Evolutionary conservation across 305 asterid species (phyloP).

Genomic region (Fraxinus albicans): DNA sequence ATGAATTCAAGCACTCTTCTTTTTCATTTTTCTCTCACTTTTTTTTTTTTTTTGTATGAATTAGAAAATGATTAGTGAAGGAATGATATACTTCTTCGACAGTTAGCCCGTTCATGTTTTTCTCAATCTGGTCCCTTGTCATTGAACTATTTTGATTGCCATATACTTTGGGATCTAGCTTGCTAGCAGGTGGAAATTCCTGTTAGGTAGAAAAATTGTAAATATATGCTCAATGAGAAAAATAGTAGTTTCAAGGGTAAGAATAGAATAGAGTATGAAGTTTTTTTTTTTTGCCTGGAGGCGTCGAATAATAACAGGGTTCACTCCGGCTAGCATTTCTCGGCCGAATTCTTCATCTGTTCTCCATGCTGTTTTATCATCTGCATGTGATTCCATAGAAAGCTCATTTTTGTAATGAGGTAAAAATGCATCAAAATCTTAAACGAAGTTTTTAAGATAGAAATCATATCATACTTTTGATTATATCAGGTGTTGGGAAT

Average conservation of each 20-base stretch:
- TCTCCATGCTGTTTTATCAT: conserved; percentile 46
- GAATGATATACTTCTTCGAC: conserved; percentile 33
- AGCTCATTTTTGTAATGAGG: neutral
- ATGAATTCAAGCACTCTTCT: neutral
- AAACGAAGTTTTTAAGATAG: neutral
- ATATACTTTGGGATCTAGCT: conserved; percentile 36
- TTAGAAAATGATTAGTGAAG: neutral
- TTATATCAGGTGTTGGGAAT: conserved; percentile 63
- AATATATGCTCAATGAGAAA: neutral
- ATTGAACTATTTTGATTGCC: conserved; percentile 49
- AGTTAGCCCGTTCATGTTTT: conserved; percentile 40
- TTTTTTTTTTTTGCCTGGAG: conserved; percentile 27
- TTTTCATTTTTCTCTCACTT: neutral
- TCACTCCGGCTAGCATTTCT: conserved; percentile 50
- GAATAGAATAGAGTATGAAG: neutral
- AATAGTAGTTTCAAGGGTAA: neutral
- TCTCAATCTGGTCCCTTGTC: conserved; percentile 32
- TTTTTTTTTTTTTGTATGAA: neutral
- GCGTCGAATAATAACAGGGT: conserved; percentile 50
- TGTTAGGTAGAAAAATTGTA: conserved; percentile 15
- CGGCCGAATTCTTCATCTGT: conserved; percentile 54
- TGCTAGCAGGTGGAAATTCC: conserved; percentile 56
- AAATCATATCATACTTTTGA: conserved; percentile 40
- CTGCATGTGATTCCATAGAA: conserved; percentile 23
- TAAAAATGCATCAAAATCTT: neutral